Base-by-base conservation (phyloP, 192 early-diverging fungal species). In the Geosiphon pyriformis region DNA sequence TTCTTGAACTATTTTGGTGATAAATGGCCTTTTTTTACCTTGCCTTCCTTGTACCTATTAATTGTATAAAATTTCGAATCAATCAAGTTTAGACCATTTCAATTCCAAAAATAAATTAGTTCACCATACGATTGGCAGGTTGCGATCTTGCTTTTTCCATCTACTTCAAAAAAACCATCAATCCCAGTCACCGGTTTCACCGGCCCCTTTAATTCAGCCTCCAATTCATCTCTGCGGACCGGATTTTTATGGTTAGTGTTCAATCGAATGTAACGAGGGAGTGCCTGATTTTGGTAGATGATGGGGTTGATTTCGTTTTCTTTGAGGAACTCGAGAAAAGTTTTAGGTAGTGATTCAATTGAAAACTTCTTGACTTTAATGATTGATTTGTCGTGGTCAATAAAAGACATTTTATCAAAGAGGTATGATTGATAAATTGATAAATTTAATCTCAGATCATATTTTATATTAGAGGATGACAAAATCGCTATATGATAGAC, bases 201-300 rank as follows among this genome's bases (percentile, higher is more conserved):
- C 10, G 58, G 49, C 31, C 82, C 85, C 2, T 76, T 56, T 50
- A 86, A 72, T 53, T 88, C 75, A 18, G 47, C 23, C 49, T 70
- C 70, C 33, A 85, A 70, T 20, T 80, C 72, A 23, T 78, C 78
- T 10, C 66, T 34, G 62, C 76, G 48, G 53, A 22, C 61, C 50
- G 26, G 68, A 55, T 65, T 60, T 52, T 74, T 64, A 6, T 32
- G 11, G 0, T n/a, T 49, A 18, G 75, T 76, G 51, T 86, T 87
- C 52, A 90, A 73, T 4, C 93, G 85, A 37, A 93, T 80, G 76
- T 89, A 95, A 31, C 93, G 82, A 3, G 90, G 91, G 2, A 92
- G 72, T 31, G 76, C 62, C 17, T 72, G 68, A 33, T 82, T 73
- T 2, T 76, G 75, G 67, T 93, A 93, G 4, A 92, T 79, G 1